phyloP scores from a whole-genome alignment of 306 rosid genomes.

The Glycine tomentella region DNA sequence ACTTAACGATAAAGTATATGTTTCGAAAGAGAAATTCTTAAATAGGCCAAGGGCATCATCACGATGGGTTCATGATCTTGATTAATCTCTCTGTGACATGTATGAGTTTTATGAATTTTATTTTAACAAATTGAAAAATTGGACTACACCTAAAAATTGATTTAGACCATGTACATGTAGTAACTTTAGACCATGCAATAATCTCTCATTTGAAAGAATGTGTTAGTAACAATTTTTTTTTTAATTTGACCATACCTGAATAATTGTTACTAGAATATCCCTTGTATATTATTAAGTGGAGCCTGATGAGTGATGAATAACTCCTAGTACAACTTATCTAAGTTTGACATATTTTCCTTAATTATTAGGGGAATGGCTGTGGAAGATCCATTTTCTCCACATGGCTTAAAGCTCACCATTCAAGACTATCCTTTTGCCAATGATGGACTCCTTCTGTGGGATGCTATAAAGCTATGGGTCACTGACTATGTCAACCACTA shows the following conservation, averaged over 20 bases:
- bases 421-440: conserved; percentile 82
- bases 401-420: conserved; percentile 70
- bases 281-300: not conserved
- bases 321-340: not conserved
- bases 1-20: not conserved
- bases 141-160: no score
- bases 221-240: not conserved
- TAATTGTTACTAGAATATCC: not conserved
- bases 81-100: not conserved
- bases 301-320: not conserved
- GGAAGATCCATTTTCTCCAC: conserved; percentile 72
- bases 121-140: no score
- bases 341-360: not conserved
- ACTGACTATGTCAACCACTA: conserved; percentile 69
- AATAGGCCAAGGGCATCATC: not conserved
- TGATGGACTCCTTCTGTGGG: conserved; percentile 78
- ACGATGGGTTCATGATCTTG: not conserved
- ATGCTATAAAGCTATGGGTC: conserved; percentile 68
- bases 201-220: not conserved
- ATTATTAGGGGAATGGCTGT: conserved; percentile 62
- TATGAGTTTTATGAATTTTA: no score
- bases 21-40: not conserved
- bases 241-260: not conserved
- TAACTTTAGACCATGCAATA: not conserved
- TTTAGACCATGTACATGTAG: no score